Evolutionary conservation across 2,329 filamentous ascomycete genomes (phyloP).

Genomic region (Bretziella fagacearum): DNA sequence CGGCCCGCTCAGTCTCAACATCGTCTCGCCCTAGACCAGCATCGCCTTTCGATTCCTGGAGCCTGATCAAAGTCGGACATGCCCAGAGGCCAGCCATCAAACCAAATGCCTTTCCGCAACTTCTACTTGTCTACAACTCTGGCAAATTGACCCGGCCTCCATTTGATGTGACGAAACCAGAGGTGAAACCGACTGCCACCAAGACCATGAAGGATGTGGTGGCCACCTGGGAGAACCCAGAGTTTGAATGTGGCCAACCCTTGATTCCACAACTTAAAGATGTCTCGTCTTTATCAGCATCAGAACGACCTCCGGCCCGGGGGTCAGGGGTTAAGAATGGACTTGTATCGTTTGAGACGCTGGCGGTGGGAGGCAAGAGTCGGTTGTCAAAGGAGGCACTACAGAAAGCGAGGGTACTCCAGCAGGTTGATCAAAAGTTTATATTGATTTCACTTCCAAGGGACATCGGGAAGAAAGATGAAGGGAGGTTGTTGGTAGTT

Average conservation of each 20-base stretch:
- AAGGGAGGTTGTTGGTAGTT: slow-evolving; percentile 44
- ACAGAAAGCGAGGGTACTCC: slow-evolving; percentile 44
- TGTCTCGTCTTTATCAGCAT: slow-evolving; percentile 13
- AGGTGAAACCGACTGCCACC: slow-evolving; percentile 16
- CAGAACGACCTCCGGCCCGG: neutral
- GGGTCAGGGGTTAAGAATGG: slow-evolving; percentile 15
- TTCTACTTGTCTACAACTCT: slow-evolving; percentile 8
- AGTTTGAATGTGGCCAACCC: slow-evolving; percentile 40
- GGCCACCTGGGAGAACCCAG: slow-evolving; percentile 55
- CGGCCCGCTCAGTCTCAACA: no score
- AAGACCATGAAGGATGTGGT: slow-evolving; percentile 46
- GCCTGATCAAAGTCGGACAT: slow-evolving; percentile 19
- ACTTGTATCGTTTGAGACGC: slow-evolving; percentile 12
- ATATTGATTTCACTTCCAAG: no score
- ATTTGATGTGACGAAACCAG: slow-evolving; percentile 8
- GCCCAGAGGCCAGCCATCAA: slow-evolving; percentile 1
- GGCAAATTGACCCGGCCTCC: slow-evolving; percentile 13
- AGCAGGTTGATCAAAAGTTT: slow-evolving; percentile 82
- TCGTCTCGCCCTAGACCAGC: neutral
- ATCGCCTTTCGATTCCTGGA: slow-evolving; percentile 25
- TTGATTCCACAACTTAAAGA: slow-evolving; percentile 26
- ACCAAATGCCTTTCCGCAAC: slow-evolving; percentile 3
- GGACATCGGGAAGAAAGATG: slow-evolving; percentile 27
- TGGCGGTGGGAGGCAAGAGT: slow-evolving; percentile 17
- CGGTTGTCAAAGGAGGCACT: slow-evolving; percentile 48